Base-by-base conservation (phyloP, 2,329 filamentous ascomycete species). In the Ascocoryne sarcoides region DNA sequence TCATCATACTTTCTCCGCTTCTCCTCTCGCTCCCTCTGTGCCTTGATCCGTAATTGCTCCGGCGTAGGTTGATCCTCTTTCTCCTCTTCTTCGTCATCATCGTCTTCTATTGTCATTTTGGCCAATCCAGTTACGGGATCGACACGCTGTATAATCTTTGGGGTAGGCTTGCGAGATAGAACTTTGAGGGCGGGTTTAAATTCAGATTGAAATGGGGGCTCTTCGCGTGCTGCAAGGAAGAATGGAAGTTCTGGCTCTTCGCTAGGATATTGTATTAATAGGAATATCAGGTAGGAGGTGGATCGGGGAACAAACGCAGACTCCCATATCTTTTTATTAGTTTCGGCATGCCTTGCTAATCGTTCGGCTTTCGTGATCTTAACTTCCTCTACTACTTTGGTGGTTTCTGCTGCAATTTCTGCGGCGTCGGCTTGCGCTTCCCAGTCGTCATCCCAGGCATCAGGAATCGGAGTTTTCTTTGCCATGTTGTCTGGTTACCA, bases 371-470 rank as follows among this genome's bases (percentile, higher is more conserved):
- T 88, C 49, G 76, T 79, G 44, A 87, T 38, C 28, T 56, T 60
- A n/a, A 51, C 45, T 31, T 50, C 45, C 31, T 55, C 49, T 37
- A 53, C 45, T 7, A 37, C 39, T 28, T 44, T 51, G 32, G 41
- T 18, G 17, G 39, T 29, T 26, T 47, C 47, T 30, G 50, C 39
- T 18, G 38, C 39, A 30, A 38, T 43, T 16, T 66, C 59, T 31
- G 62, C 60, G 43, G 60, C 71, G 60, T 94, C 87, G 42, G 84
- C 86, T 58, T 83, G 74, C 4, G 68, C 65, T 60, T 90, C 85
- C 88, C 89, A 96, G 57, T 95, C 85, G 54, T 94, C 81, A 49
- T 68, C 87, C 90, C 90, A 95, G 15, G 87, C 89, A 60, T 88
- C 77, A 28, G 84, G 80, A 43, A 82, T 62, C 16, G 62, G 62